A percentile compares a stretch with the other conserved stretches of the same genome.
These are phyloP conservation scores for Vitis hybrid DNA, from an alignment of 177 flowering plant species.

Conservation along the genomic window DNA sequence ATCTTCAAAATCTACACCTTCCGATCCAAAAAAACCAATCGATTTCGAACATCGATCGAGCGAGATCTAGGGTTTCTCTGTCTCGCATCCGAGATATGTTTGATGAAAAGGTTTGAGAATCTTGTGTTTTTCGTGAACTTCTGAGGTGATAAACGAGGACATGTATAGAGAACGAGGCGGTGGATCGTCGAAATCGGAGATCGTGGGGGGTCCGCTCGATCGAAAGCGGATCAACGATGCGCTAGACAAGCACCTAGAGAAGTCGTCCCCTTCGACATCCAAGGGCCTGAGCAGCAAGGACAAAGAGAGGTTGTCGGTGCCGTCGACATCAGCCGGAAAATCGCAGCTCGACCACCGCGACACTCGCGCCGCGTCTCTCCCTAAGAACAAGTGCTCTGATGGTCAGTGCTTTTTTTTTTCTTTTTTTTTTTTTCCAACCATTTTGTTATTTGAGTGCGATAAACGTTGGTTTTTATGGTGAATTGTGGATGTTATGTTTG, in stretches of 20 bases:
- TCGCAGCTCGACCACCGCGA: slow-evolving; percentile 37
- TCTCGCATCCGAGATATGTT: neutral
- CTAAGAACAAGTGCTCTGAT: slow-evolving; percentile 50
- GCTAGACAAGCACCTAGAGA: slow-evolving; percentile 62
- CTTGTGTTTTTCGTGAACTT: too few relatives aligned
- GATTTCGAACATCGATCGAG: neutral
- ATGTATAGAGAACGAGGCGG: slow-evolving; percentile 57
- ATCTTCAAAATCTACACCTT: neutral
- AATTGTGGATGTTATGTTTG: too few relatives aligned
- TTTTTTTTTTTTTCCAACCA: neutral
- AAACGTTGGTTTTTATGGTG: neutral
- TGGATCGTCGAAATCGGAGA: slow-evolving; percentile 44
- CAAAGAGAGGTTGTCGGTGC: slow-evolving; percentile 37
- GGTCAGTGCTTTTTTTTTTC: slow-evolving; percentile 32
- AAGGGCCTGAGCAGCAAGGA: slow-evolving; percentile 29
- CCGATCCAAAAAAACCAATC: neutral
- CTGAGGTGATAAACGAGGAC: neutral
- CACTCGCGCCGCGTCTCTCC: slow-evolving; percentile 32
- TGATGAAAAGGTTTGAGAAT: neutral
- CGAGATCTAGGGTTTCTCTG: neutral
- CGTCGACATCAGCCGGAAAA: slow-evolving; percentile 49
- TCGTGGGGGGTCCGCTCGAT: slow-evolving; percentile 38
- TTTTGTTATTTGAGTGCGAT: neutral
- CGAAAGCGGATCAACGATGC: slow-evolving; percentile 64
- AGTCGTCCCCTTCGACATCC: slow-evolving; percentile 55